Evolutionary conservation across 441 rosid species (phyloP).

Genomic region (Lepidium campestre): DNA sequence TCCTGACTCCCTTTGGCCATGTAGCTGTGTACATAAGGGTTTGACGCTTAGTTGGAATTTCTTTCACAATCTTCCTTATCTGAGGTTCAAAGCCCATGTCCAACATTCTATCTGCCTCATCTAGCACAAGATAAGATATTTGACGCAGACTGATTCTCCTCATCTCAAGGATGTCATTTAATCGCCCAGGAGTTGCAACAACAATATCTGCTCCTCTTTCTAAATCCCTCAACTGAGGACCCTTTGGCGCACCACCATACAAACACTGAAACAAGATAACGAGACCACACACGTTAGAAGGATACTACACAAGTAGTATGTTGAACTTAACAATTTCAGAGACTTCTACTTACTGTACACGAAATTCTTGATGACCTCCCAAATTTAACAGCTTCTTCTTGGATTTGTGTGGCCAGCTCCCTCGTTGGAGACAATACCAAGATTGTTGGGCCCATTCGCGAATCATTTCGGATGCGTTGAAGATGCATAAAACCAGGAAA

Average conservation of each 20-base stretch:
- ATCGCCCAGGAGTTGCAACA: conserved; percentile 98
- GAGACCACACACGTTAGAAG: not conserved
- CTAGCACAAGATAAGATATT: conserved; percentile 90
- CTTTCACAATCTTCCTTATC: conserved; percentile 90
- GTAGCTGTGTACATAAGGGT: conserved; percentile 99
- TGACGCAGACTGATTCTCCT: conserved; percentile 81
- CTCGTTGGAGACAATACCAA: conserved; percentile 95
- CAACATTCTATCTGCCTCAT: conserved; percentile 99
- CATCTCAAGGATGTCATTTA: conserved; percentile 98
- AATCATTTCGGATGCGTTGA: conserved; percentile 56
- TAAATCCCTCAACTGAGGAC: conserved; percentile 83
- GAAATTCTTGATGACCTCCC: conserved; percentile 87
- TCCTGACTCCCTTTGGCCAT: conserved; percentile 97
- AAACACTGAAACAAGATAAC: conserved; percentile 55
- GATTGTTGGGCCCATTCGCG: conserved; percentile 89
- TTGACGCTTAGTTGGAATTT: conserved; percentile 88
- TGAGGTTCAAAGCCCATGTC: conserved; percentile 99
- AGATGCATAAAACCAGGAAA: conserved; percentile 84
- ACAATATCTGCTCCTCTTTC: conserved; percentile 94
- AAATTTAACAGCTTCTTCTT: conserved; percentile 87
- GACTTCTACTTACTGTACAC: conserved; percentile 55
- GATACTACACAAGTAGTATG: not conserved
- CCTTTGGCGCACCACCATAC: conserved; percentile 98
- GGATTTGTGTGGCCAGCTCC: conserved; percentile 98
- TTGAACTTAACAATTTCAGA: not conserved